Percentiles rank a stretch among this genome's conserved stretches.
These are phyloP conservation scores for Pythium vanterpoolii DNA, from an alignment of 352 stramenopile species.

Conservation along the genomic window DNA sequence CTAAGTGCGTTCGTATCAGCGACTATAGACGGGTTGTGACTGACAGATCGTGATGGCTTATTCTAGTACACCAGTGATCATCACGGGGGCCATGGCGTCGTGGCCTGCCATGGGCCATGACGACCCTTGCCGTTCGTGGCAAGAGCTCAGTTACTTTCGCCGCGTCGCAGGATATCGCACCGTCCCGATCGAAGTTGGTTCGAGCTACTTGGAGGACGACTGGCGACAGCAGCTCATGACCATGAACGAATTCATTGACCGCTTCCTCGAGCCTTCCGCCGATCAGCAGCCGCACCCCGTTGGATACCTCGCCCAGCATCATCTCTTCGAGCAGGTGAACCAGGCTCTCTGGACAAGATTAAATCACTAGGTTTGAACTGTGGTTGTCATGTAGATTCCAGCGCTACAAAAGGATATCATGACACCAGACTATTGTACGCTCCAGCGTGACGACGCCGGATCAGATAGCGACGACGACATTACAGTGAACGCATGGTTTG, in stretches of 20 bases:
- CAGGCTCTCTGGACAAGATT: not conserved
- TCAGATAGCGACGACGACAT: conserved; percentile 64
- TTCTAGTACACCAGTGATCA: conserved; percentile 61
- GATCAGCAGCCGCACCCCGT: not conserved
- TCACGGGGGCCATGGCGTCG: conserved; percentile 74
- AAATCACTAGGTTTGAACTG: not conserved
- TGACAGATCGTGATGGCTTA: too few species aligned
- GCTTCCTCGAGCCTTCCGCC: conserved; percentile 27
- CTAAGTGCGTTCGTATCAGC: too few species aligned
- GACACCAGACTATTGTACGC: conserved; percentile 85
- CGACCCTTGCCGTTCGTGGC: conserved; percentile 44
- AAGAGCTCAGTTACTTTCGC: conserved; percentile 64
- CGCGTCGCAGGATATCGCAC: conserved; percentile 67
- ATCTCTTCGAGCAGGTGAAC: conserved; percentile 86
- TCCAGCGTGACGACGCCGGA: conserved; percentile 48
- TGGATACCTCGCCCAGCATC: conserved; percentile 87
- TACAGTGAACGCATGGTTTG: conserved; percentile 87
- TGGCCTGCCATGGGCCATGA: conserved; percentile 68
- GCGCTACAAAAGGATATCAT: conserved; percentile 74
- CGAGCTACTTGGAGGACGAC: conserved; percentile 76
- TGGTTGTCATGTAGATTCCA: conserved; percentile 53
- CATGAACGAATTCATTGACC: conserved; percentile 74
- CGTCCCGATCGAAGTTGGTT: conserved; percentile 80
- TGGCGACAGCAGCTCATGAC: conserved; percentile 82
- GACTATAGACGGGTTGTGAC: too few species aligned